Evolutionary conservation across 2,329 filamentous ascomycete species (phyloP), one percentile per base, ranked within the genome.

Genomic region (Cordyceps cicadae): DNA sequence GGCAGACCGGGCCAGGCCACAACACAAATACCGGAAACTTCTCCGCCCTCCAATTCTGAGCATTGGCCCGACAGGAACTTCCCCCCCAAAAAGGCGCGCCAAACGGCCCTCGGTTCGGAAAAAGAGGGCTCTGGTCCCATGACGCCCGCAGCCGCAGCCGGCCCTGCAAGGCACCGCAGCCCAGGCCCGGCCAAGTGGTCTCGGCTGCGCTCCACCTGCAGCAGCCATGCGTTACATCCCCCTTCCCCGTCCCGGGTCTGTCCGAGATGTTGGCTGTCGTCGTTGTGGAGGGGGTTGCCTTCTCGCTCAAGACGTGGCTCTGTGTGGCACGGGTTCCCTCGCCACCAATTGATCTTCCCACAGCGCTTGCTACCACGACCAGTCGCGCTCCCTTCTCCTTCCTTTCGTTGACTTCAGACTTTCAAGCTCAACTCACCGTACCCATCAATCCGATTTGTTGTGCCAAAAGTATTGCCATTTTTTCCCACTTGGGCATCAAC

Each of bases 181-280:
- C 46, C 46, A 51, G 21, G 15, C 5, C 24, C 19, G 15, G 3
- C 24, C 19, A 45, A 17, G 17, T 21, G 29, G 34, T 61, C 26
- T 50, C 52, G 45, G 32, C 19, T 26, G 21, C 26, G 46, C 55
- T 58, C 53, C 45, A 57, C 46, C 37, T 37, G 19, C 57, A 19
- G 39, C 15, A 43, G 39, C 39, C 39, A 43, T 43, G 39, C 34
- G 34, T 37, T 37, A 9, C 5, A 3, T 37, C 34, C 11, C 6
- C 34, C 6, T n/a, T 15, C 19, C 17, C 45, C 49, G 46, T 62
- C 54, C 60, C 60, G 60, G 45, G 45, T 62, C 60, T 62, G 54
- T 62, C 60, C 60, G 60, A 62, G 12, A 32, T 19, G 24, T n/a
- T 37, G 8, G 29, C 17, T 32, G 32, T 57, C 8, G 7, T 39